These are phyloP conservation scores for Monosporozyma aerobia DNA, from an alignment of 805 yeast genomes.

Conservation along the genomic window DNA sequence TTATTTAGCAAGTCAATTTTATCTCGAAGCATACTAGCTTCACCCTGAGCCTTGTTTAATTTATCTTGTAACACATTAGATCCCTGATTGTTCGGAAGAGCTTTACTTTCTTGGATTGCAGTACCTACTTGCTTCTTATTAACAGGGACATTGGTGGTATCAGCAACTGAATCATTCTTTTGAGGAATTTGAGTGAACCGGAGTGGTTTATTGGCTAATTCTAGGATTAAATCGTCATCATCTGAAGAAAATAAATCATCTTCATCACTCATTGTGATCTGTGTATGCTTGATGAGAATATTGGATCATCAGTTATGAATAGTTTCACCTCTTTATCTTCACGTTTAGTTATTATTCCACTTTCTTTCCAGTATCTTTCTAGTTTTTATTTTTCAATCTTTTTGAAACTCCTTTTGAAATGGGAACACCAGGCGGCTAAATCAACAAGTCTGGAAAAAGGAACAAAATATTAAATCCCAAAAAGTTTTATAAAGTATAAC, in stretches of 20 bases:
- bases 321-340: not conserved
- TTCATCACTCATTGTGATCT: not conserved
- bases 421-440: not conserved
- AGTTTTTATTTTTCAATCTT: not conserved
- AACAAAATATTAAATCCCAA: not conserved
- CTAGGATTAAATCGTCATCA: constrained; percentile 39
- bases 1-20: constrained; percentile 43
- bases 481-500: no score
- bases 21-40: constrained; percentile 66
- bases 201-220: constrained; percentile 37
- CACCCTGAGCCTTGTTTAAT: constrained; percentile 60
- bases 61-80: constrained; percentile 5
- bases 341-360: not conserved
- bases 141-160: not conserved
- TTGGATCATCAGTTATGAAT: not conserved
- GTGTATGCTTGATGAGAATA: not conserved
- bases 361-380: not conserved
- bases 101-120: not conserved
- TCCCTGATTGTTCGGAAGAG: not conserved
- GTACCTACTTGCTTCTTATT: not conserved
- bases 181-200: constrained; percentile 7
- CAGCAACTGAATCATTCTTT: not conserved
- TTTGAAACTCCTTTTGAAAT: not conserved
- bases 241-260: constrained; percentile 6
- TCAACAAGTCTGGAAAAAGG: not conserved